These are phyloP conservation scores for Trametes sanguinea DNA, from an alignment of 768 basidiomycete species.

Conservation along the genomic window DNA sequence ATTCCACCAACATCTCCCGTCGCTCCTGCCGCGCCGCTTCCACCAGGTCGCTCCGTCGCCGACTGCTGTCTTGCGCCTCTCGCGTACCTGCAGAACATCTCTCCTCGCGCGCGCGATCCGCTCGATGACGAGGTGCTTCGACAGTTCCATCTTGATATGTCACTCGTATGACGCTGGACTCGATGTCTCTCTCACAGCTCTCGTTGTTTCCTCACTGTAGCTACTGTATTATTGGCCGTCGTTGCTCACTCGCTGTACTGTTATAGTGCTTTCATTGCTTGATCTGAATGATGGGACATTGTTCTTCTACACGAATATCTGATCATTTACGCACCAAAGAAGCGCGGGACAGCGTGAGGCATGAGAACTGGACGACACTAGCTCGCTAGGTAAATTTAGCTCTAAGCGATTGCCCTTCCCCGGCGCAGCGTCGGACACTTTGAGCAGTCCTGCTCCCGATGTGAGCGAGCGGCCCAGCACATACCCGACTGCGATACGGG, in stretches of 20 bases:
- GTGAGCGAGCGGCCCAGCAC: background rate
- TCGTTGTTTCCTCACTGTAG: too few species aligned
- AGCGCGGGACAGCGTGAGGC: background rate
- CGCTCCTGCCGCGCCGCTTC: slow-evolving; percentile 14
- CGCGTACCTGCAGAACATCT: slow-evolving; percentile 32
- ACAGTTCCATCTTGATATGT: slow-evolving; percentile 16
- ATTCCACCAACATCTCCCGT: slow-evolving; percentile 2
- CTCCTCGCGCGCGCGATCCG: slow-evolving; percentile 28
- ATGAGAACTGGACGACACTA: background rate
- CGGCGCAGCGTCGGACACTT: background rate
- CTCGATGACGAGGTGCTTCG: slow-evolving; percentile 30
- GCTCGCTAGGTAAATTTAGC: slow-evolving; percentile 15
- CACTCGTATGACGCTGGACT: slow-evolving; percentile 1
- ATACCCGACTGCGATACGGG: background rate
- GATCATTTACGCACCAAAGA: background rate
- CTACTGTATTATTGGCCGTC: too few species aligned
- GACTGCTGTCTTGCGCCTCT: slow-evolving; percentile 30
- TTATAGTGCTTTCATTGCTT: too few species aligned
- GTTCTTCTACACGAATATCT: background rate
- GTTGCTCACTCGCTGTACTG: too few species aligned
- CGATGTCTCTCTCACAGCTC: too few species aligned
- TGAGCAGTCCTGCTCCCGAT: background rate
- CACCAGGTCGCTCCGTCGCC: slow-evolving; percentile 6
- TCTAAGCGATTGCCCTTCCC: slow-evolving; percentile 19
- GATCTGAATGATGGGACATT: too few species aligned